Conservation (phyloP, 2,329 filamentous ascomycete genomes). For the Ophiocordyceps camponoti-saundersi region DNA sequence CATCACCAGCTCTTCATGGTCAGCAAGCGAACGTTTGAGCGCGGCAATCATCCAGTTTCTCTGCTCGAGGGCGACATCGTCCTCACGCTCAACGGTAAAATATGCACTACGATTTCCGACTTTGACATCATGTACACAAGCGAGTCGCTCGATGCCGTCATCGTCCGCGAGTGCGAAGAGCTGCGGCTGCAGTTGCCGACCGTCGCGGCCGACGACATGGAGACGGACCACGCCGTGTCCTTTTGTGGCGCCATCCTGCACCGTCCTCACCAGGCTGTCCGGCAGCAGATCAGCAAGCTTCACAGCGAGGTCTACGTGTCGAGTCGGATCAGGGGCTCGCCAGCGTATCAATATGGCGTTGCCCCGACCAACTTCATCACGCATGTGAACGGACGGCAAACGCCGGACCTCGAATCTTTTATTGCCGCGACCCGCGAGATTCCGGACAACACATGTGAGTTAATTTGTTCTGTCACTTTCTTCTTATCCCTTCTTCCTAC, state of each 20-base stretch:
- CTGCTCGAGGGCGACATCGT: constrained; percentile 86
- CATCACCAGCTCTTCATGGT: constrained; percentile 98
- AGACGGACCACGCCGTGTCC: constrained; percentile 79
- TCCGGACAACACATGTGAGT: constrained; percentile 78
- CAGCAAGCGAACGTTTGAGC: constrained; percentile 65
- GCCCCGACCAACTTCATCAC: constrained; percentile 96
- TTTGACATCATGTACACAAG: constrained; percentile 94
- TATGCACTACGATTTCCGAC: constrained; percentile 85
- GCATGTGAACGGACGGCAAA: constrained; percentile 78
- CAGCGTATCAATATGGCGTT: constrained; percentile 77
- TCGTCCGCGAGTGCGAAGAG: constrained; percentile 74
- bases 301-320: constrained; percentile 95
- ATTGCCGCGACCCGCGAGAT: constrained; percentile 70
- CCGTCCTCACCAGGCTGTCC: constrained; percentile 84
- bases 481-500: neutral
- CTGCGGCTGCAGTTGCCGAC: constrained; percentile 64
- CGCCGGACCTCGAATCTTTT: constrained; percentile 68
- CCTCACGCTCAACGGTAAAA: constrained; percentile 73
- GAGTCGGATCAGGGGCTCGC: constrained; percentile 66
- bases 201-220: constrained; percentile 73
- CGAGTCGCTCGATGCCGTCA: constrained; percentile 63
- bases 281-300: constrained; percentile 92
- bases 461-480: neutral
- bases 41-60: constrained; percentile 29
- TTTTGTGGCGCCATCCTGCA: constrained; percentile 94